A percentile compares a stretch with the other conserved stretches of the same genome.
These are phyloP conservation scores for Boletus subcaerulescens DNA, from an alignment of 768 basidiomycete genomes.

Conservation along the genomic window DNA sequence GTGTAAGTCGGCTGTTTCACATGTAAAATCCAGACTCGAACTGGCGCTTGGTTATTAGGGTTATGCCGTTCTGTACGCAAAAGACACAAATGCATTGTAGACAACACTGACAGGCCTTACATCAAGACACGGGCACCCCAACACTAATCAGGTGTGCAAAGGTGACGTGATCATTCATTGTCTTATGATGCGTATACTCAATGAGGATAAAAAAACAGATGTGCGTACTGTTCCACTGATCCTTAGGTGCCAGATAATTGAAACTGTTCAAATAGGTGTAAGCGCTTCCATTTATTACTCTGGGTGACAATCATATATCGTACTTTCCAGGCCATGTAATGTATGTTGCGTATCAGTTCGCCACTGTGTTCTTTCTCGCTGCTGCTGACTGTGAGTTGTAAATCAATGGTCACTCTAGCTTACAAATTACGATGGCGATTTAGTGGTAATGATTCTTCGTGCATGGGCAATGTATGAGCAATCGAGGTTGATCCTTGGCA, in stretches of 20 bases:
- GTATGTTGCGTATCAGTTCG: neutral
- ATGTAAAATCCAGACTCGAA: too few relatives aligned
- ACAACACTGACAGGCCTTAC: neutral
- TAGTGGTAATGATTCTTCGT: constrained; percentile 4
- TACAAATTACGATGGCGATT: neutral
- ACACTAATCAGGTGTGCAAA: too few relatives aligned
- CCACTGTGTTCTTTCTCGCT: constrained; percentile 2
- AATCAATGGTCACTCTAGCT: neutral
- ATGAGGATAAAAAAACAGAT: too few relatives aligned
- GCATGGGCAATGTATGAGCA: neutral
- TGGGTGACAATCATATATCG: too few relatives aligned
- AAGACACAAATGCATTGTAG: neutral
- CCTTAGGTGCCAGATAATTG: too few relatives aligned
- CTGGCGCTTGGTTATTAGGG: neutral
- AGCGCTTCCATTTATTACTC: too few relatives aligned
- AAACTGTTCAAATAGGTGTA: too few relatives aligned
- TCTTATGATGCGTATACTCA: too few relatives aligned
- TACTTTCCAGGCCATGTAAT: neutral
- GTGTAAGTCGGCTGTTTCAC: neutral
- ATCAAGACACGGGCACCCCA: neutral
- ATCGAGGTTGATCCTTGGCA: constrained; percentile 1
- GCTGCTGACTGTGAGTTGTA: constrained; percentile 3
- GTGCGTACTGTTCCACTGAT: too few relatives aligned
- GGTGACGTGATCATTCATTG: too few relatives aligned
- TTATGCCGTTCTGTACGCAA: neutral